phyloP scores from a whole-genome alignment of 345 rosid genomes.

The Eutrema heterophyllum region DNA sequence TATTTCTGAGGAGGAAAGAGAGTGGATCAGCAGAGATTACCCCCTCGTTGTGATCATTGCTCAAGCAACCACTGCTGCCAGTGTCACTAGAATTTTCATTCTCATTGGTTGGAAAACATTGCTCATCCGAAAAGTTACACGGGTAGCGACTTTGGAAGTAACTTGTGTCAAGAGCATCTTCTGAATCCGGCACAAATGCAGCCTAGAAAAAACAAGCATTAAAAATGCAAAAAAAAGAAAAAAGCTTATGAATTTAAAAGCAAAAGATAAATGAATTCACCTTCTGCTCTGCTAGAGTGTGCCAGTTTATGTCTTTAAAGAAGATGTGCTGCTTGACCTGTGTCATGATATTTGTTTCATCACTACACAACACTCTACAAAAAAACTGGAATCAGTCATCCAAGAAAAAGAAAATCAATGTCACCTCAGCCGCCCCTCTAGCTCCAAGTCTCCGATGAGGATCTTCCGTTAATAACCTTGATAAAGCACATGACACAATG shows the following conservation, averaged over 20 bases:
- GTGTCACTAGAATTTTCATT: conserved; percentile 73
- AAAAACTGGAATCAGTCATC: not conserved
- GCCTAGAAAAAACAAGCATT: conserved; percentile 46
- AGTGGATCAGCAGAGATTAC: conserved; percentile 33
- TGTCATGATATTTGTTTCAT: conserved; percentile 16
- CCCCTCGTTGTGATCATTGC: conserved; percentile 75
- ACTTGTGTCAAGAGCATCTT: conserved; percentile 81
- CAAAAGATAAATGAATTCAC: conserved; percentile 32
- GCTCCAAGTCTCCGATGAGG: conserved; percentile 93
- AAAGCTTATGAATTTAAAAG: not conserved
- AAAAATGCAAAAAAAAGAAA: not conserved
- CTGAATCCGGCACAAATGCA: conserved; percentile 76
- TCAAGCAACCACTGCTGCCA: conserved; percentile 63
- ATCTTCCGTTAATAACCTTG: conserved; percentile 84
- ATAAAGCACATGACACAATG: conserved; percentile 9
- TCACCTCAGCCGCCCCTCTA: conserved; percentile 87
- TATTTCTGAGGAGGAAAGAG: not conserved
- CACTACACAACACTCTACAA: not conserved
- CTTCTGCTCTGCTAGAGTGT: conserved; percentile 88
- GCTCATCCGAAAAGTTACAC: conserved; percentile 50
- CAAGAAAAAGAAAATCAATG: conserved; percentile 17
- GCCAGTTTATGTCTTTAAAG: conserved; percentile 89
- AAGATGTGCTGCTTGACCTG: conserved; percentile 89
- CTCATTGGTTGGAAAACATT: conserved; percentile 51
- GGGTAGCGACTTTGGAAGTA: conserved; percentile 82